These are phyloP conservation scores for Teunomyces gatunensis DNA, from an alignment of 805 yeast species.

Conservation along the genomic window DNA sequence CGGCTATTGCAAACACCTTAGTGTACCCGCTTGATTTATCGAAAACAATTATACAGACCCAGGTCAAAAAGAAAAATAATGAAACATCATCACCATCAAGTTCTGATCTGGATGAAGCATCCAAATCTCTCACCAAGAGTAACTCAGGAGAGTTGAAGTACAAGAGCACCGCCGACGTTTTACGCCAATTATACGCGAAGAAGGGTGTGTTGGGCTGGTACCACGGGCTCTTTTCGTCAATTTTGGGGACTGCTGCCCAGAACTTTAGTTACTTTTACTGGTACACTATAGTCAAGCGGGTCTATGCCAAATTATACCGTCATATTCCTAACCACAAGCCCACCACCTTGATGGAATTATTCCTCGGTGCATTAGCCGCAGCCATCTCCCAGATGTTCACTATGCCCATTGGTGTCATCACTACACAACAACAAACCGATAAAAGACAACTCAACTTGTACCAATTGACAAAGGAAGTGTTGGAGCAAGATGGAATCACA, in stretches of 20 bases:
- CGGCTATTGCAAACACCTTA: conserved; percentile 71
- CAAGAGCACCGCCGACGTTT: conserved; percentile 59
- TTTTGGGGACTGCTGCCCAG: conserved; percentile 71
- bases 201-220: conserved; percentile 71
- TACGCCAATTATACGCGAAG: conserved; percentile 52
- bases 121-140: conserved; percentile 7
- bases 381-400: conserved; percentile 78
- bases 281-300: conserved; percentile 69
- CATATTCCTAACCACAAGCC: conserved; percentile 37
- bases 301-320: conserved; percentile 43
- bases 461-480: conserved; percentile 45
- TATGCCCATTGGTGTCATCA: conserved; percentile 74
- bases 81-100: conserved; percentile 6
- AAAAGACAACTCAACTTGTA: conserved; percentile 31
- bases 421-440: conserved; percentile 59
- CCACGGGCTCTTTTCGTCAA: conserved; percentile 65
- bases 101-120: neutral
- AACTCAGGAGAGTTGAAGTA: conserved; percentile 36
- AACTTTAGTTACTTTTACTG: conserved; percentile 84
- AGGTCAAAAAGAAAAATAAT: conserved; percentile 31
- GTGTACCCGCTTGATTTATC: conserved; percentile 81
- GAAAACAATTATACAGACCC: conserved; percentile 76
- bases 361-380: conserved; percentile 78
- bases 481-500: conserved; percentile 59
- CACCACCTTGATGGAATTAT: conserved; percentile 64